phyloP scores from a whole-genome alignment of 1,284 basidiomycete genomes.

The Rhizoctonia solani region DNA sequence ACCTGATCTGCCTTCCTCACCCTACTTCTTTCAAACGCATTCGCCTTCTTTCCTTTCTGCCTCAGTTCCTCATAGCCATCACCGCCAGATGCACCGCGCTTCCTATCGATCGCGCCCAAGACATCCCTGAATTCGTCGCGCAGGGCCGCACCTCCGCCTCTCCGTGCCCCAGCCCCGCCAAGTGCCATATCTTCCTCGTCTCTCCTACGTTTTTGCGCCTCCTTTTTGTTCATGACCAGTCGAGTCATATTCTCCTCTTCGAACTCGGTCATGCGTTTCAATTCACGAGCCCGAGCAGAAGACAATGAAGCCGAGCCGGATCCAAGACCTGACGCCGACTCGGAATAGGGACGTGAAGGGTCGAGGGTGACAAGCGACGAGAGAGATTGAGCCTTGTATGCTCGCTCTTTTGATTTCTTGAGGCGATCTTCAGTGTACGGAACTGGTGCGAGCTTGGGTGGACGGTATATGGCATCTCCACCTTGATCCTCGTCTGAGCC shows the following conservation, averaged over 20 bases:
- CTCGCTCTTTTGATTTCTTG: slow-evolving; percentile 55
- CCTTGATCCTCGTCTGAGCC: slow-evolving; percentile 43
- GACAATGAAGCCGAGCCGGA: slow-evolving; percentile 52
- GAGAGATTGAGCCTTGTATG: slow-evolving; percentile 62
- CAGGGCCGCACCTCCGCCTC: slow-evolving; percentile 67
- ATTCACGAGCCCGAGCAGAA: slow-evolving; percentile 74
- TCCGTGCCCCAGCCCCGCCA: slow-evolving; percentile 63
- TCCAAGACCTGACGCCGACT: slow-evolving; percentile 81
- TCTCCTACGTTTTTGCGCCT: slow-evolving; percentile 71
- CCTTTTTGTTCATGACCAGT: slow-evolving; percentile 89
- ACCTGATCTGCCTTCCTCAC: slow-evolving; percentile 43
- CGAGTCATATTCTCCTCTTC: slow-evolving; percentile 97
- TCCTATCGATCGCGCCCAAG: slow-evolving; percentile 59
- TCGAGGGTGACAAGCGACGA: slow-evolving; percentile 66
- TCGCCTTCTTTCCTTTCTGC: slow-evolving; percentile 65
- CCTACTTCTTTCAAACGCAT: slow-evolving; percentile 57
- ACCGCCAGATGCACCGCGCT: slow-evolving; percentile 49
- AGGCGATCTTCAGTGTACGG: slow-evolving; percentile 75
- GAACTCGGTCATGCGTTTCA: slow-evolving; percentile 85
- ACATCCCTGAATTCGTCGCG: slow-evolving; percentile 87
- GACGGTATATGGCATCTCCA: slow-evolving; percentile 75
- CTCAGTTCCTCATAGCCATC: slow-evolving; percentile 80
- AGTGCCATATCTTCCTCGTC: slow-evolving; percentile 93
- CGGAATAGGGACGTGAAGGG: slow-evolving; percentile 64
- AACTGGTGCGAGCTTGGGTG: slow-evolving; percentile 90